phyloP scores from a whole-genome alignment of 2,329 filamentous ascomycete genomes.

The Fusarium paranaense region DNA sequence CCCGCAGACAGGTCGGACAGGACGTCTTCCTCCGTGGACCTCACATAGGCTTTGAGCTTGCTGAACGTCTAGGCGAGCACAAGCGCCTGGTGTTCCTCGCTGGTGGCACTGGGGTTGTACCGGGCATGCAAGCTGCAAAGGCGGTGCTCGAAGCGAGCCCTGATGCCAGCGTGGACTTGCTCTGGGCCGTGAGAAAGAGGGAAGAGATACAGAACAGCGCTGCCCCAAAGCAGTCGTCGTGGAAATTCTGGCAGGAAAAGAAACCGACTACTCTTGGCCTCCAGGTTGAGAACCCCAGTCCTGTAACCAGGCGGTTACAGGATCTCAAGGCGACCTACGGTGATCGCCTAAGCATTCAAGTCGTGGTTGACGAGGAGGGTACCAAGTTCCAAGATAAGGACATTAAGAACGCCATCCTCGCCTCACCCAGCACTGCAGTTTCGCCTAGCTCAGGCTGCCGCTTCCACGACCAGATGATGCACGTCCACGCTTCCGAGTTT shows the following conservation, averaged over 20 bases:
- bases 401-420: constrained; percentile 54
- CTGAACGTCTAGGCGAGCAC: constrained; percentile 45
- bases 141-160: constrained; percentile 62
- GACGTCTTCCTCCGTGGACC: constrained; percentile 84
- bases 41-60: constrained; percentile 72
- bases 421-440: neutral
- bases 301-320: constrained; percentile 72
- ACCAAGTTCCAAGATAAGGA: constrained; percentile 69
- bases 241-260: constrained; percentile 40
- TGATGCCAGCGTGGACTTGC: constrained; percentile 67
- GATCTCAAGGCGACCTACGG: constrained; percentile 69
- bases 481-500: constrained; percentile 48
- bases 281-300: constrained; percentile 48
- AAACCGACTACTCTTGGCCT: constrained; percentile 33
- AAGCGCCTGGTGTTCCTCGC: constrained; percentile 82
- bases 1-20: constrained; percentile 70
- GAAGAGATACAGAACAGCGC: constrained; percentile 58
- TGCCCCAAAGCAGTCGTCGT: constrained; percentile 32
- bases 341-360: constrained; percentile 71
- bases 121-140: constrained; percentile 83
- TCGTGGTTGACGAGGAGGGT: constrained; percentile 86
- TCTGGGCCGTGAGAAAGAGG: constrained; percentile 82
- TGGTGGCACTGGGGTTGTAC: constrained; percentile 92
- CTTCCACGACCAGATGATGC: constrained; percentile 48
- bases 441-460: constrained; percentile 40